Evolutionary conservation across 2,329 filamentous ascomycete species (phyloP), one percentile per base, ranked within the genome.

Genomic region (Akanthomyces dipterigenus): DNA sequence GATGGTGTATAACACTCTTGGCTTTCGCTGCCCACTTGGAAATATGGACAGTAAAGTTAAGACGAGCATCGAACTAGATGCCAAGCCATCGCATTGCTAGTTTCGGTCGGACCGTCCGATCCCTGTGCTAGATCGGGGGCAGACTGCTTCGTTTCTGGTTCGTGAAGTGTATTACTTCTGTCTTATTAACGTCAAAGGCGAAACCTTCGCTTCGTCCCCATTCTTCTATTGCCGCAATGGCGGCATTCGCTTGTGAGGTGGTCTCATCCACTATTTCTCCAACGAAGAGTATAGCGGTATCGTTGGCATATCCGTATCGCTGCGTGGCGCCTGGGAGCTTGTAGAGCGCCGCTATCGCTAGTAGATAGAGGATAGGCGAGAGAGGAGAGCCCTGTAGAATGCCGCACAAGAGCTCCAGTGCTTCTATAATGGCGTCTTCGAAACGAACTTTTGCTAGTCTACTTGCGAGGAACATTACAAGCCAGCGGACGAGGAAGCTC

Each of bases 161-260:
- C 6, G 60, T 57, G 54, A 68, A 66, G 48, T 69, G 62, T 22
- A 69, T 67, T 3, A 67, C 62, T 51, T 69, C 62, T 26, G 65
- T 66, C 49, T 69, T 69, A 6, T 54, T 60, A 8, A 54, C 62
- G 56, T 66, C 62, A 49, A 69, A 69, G 9, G 61, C 59, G 40
- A 69, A 60, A 20, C 55, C 63, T 38, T 66, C 65, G 5, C 45
- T 57, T 20, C 43, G 55, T 11, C 67, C 65, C 64, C 62, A 67
- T 12, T 53, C 28, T 12, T 64, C 42, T 7, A 65, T 60, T 26
- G 64, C 60, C 28, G 59, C 34, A 4, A 65, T 46, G n/a, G 58
- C 45, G 20, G 43, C 49, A 11, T 63, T 51, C 38, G 64, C 62
- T 20, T 28, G 43, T 34, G 31, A n/a, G 16, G 62, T 51, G 11